These are phyloP conservation scores for Solanum gracilifrons DNA, from an alignment of 257 asterid species.

Conservation along the genomic window DNA sequence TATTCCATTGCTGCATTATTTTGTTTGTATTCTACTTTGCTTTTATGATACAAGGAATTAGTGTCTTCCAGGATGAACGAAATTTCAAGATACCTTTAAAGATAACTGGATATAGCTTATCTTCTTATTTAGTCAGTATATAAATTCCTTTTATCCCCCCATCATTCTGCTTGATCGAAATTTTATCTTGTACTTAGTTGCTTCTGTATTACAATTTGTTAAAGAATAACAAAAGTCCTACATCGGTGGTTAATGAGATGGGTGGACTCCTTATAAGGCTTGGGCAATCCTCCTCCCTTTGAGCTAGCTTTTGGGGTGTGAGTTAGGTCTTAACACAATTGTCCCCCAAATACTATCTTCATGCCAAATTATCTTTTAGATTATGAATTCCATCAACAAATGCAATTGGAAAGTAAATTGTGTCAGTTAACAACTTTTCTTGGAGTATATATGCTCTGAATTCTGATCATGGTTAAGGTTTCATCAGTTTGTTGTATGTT, in stretches of 20 bases:
- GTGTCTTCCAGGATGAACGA: conserved; percentile 49
- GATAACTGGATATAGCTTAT: background rate
- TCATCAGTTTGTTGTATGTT: background rate
- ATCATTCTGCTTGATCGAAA: background rate
- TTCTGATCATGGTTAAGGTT: background rate
- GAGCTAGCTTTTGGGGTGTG: too few species aligned
- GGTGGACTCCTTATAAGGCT: too few species aligned
- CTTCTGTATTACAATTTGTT: background rate
- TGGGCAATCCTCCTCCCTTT: too few species aligned
- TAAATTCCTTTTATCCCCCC: background rate
- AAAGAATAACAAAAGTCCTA: too few species aligned
- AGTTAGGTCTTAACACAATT: too few species aligned
- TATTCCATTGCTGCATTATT: background rate
- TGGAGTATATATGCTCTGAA: background rate
- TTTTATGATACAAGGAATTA: conserved; percentile 58
- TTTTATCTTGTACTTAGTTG: background rate
- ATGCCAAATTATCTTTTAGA: background rate
- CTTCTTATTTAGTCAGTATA: background rate
- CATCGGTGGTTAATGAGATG: too few species aligned
- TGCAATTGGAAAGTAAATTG: background rate
- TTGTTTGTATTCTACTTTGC: background rate
- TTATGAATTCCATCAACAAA: background rate
- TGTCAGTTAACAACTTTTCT: background rate
- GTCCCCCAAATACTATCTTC: background rate
- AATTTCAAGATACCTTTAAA: background rate